Conservation (phyloP, 768 basidiomycete genomes). For the Suillus cothurnatus region DNA sequence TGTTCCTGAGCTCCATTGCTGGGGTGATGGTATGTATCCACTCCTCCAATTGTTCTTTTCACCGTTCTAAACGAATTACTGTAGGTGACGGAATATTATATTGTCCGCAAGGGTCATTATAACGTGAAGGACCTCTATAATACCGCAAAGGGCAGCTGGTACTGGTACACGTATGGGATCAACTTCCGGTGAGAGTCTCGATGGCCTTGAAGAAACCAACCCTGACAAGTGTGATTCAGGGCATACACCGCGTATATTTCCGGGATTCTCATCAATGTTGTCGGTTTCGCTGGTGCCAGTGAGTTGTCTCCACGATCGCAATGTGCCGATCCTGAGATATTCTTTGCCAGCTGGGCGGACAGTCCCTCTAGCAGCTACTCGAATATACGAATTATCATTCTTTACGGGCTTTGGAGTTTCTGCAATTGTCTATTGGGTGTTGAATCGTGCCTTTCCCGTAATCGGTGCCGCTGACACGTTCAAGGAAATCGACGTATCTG, state of each 20-base stretch:
- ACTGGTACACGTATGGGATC: conserved; percentile 73
- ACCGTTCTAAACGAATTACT: neutral
- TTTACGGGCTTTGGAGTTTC: conserved; percentile 81
- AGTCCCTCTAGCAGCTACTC: conserved; percentile 69
- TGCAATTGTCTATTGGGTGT: conserved; percentile 57
- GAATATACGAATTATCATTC: conserved; percentile 77
- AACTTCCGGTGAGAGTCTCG: conserved; percentile 60
- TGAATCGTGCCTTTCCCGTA: conserved; percentile 63
- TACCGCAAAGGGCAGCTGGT: conserved; percentile 60
- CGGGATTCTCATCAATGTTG: conserved; percentile 84
- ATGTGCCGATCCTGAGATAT: neutral
- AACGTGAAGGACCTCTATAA: conserved; percentile 72
- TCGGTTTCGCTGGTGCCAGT: conserved; percentile 80
- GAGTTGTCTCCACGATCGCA: conserved; percentile 24
- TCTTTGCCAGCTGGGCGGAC: conserved; percentile 47
- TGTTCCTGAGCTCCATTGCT: conserved; percentile 79
- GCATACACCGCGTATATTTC: conserved; percentile 69
- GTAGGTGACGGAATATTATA: conserved; percentile 78
- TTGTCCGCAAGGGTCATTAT: conserved; percentile 71
- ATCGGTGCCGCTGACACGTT: conserved; percentile 50
- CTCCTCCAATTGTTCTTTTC: neutral
- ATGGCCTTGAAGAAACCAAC: conserved; percentile 15
- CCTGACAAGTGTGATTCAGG: conserved; percentile 29
- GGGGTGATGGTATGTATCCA: conserved; percentile 67
- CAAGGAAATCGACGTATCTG: conserved; percentile 59